A percentile compares a stretch with the other conserved stretches of the same genome.
Evolutionary conservation across 345 rosid species (phyloP).

Genomic region (Barbarea vulgaris): DNA sequence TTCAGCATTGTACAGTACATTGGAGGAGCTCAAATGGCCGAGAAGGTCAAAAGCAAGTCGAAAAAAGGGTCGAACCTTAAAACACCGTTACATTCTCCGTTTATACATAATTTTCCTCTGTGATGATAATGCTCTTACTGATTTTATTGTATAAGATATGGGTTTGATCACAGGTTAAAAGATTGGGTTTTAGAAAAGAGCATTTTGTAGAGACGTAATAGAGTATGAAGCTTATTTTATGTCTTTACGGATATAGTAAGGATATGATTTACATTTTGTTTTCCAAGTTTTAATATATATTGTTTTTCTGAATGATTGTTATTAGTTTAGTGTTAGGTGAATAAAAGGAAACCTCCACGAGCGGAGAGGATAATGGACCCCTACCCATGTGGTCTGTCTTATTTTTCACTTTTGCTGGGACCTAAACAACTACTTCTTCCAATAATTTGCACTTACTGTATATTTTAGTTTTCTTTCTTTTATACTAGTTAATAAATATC

Average conservation of each 20-base stretch:
- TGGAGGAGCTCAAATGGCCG: constrained; percentile 13
- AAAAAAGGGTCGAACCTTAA: constrained; percentile 30
- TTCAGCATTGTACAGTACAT: constrained; percentile 36
- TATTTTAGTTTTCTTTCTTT: background rate
- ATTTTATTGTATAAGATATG: constrained; percentile 17
- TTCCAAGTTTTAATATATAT: background rate
- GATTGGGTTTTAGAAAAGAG: background rate
- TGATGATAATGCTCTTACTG: constrained; percentile 21
- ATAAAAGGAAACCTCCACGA: constrained; percentile 40
- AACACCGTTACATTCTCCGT: constrained; percentile 26
- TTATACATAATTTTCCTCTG: constrained; percentile 14
- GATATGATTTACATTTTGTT: constrained; percentile 8
- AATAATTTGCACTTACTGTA: constrained; percentile 22
- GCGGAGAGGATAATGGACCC: constrained; percentile 33
- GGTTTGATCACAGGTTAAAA: constrained; percentile 25
- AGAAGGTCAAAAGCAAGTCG: background rate
- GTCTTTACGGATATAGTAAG: background rate
- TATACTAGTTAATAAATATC: background rate
- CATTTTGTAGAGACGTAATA: constrained; percentile 24
- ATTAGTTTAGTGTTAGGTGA: constrained; percentile 31
- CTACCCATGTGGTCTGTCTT: constrained; percentile 38
- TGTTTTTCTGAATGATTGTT: background rate
- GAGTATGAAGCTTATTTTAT: background rate
- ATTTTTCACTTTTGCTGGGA: constrained; percentile 22
- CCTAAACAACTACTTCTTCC: constrained; percentile 24